These are phyloP conservation scores for Ambrosiella xylebori DNA, from an alignment of 2,329 filamentous ascomycete species.

Conservation along the genomic window DNA sequence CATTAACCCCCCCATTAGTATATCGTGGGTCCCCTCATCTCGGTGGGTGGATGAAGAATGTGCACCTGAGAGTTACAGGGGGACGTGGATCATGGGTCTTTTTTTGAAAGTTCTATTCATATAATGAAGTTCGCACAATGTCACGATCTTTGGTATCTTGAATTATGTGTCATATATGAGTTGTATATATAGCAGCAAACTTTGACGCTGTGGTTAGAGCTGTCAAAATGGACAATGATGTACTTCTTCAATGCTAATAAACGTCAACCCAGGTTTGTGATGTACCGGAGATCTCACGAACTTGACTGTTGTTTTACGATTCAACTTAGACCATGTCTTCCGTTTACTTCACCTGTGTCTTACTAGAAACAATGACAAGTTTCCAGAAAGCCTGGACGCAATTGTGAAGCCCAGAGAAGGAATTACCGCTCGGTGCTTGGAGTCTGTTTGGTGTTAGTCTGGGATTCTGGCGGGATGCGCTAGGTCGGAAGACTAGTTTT, in stretches of 20 bases:
- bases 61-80: not conserved
- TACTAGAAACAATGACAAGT: not conserved
- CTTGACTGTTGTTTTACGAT: not conserved
- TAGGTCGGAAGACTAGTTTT: conserved; percentile 9
- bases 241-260: no score
- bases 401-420: not conserved
- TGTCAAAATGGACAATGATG: no score
- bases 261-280: no score
- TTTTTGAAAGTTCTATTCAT: no score
- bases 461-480: conserved; percentile 9
- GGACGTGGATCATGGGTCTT: no score
- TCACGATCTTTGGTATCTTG: no score
- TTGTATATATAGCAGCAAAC: no score
- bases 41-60: not conserved
- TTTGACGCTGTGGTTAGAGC: no score
- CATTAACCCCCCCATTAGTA: not conserved
- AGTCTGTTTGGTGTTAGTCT: conserved; percentile 8
- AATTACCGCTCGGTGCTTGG: not conserved
- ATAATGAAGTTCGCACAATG: no score
- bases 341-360: no score
- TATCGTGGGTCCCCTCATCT: not conserved
- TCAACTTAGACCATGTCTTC: not conserved
- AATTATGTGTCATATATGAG: no score
- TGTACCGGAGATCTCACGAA: no score
- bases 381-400: not conserved